A percentile compares a stretch with the other conserved stretches of the same genome.
These are phyloP conservation scores for Bjerkandera adusta DNA, from an alignment of 1,284 basidiomycete species.

Conservation along the genomic window DNA sequence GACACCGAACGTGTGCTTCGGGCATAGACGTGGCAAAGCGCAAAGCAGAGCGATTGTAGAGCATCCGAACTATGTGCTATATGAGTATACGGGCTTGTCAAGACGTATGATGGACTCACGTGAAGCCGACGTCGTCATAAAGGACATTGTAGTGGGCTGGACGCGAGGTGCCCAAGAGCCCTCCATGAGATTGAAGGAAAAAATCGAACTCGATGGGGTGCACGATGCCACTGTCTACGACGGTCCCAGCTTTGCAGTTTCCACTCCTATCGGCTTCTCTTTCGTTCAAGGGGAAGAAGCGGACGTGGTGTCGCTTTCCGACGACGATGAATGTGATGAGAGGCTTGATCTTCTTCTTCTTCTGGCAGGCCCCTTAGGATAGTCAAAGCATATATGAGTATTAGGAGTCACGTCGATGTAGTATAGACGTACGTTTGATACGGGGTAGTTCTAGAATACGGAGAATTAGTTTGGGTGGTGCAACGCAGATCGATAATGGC, in stretches of 20 bases:
- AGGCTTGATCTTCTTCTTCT: slow-evolving; percentile 50
- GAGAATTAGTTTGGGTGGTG: not conserved
- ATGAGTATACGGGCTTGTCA: slow-evolving; percentile 1
- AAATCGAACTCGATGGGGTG: slow-evolving; percentile 81
- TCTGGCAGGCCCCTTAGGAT: slow-evolving; percentile 49
- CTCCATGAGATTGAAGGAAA: slow-evolving; percentile 76
- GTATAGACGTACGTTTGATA: not conserved
- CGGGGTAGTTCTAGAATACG: not conserved
- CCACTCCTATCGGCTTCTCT: slow-evolving; percentile 61
- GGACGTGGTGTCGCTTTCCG: slow-evolving; percentile 74
- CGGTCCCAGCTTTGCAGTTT: slow-evolving; percentile 76
- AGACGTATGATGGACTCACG: slow-evolving; percentile 7
- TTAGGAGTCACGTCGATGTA: not conserved
- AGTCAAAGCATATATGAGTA: not conserved
- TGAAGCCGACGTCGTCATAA: slow-evolving; percentile 53
- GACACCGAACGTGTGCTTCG: slow-evolving; percentile 81
- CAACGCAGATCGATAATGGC: not conserved
- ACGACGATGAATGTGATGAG: slow-evolving; percentile 75
- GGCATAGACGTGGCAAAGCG: slow-evolving; percentile 79
- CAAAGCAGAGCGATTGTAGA: slow-evolving; percentile 68
- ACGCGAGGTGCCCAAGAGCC: slow-evolving; percentile 49
- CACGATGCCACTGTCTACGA: slow-evolving; percentile 68
- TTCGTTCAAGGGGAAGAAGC: slow-evolving; percentile 63
- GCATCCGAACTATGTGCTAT: slow-evolving; percentile 45
- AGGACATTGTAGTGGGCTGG: slow-evolving; percentile 67